Base-by-base conservation (phyloP, 768 basidiomycete genomes). In the Collybia sordida region DNA sequence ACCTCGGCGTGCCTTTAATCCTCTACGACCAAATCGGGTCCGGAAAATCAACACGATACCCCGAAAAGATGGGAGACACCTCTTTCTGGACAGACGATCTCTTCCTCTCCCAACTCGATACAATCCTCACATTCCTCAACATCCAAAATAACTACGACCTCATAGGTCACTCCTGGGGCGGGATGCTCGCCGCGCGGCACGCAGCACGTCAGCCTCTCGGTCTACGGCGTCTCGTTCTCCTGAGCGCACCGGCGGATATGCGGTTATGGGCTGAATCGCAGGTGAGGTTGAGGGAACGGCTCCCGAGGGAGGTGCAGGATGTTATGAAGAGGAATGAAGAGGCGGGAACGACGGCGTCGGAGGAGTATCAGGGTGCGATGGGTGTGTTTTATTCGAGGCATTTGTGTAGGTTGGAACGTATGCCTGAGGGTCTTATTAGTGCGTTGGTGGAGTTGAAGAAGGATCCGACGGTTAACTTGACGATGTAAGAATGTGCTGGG, bases 1-100 rank as follows among this genome's bases (percentile, higher is more conserved):
- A 31, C 14, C 5, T 31, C 11, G 31, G 31, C 3, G 11, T 6
- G 31, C 36, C 37, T 22, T 12, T 83, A 55, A 56, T 85, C 35
- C 56, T 81, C 40, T 83, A 83, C 62, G 79, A 81, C 58, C 82
- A 83, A 57, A 50, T 84, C 39, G 82, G 81, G 6, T 72, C 64
- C 48, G 80, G 80, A n/a, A 62, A 64, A 21, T 83, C 81, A 11
- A 80, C 80, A 7, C 79, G 81, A 54, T 66, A 82, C 17, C 74
- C 61, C 7, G 76, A 81, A 52, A 81, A 78, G 55, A 67, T 58
- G 5, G 68, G 65, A 12, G 11, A 31, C 6, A 12, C 31, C 3
- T 69, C 73, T 11, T 83, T 84, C 64, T 82, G 80, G 80, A 78
- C 69, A 15, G 59, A 66, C 23, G 60, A 73, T 46, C 67, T 83